Percentiles rank a stretch among this genome's conserved stretches.
These are phyloP conservation scores for Peterozyma toletana DNA, from an alignment of 805 yeast genomes.

Conservation along the genomic window DNA sequence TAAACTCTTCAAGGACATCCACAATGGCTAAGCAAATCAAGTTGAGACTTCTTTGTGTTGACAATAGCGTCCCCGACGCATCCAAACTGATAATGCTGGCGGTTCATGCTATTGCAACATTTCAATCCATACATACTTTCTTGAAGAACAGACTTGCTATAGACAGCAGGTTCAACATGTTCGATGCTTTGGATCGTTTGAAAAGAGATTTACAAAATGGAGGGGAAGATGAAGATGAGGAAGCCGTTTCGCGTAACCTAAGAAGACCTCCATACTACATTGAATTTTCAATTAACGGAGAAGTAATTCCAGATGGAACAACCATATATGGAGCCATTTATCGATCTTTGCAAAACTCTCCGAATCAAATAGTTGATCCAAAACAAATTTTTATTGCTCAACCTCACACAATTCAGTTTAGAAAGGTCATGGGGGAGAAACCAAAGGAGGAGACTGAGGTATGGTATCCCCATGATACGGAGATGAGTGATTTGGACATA, in stretches of 20 bases:
- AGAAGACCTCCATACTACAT: slow-evolving; percentile 27
- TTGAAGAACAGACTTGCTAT: slow-evolving; percentile 25
- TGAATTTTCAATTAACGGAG: slow-evolving; percentile 54
- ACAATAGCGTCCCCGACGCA: slow-evolving; percentile 20
- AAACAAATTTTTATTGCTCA: slow-evolving; percentile 48
- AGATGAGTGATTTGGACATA: slow-evolving; percentile 20
- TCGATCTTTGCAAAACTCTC: slow-evolving; percentile 32
- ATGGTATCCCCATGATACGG: slow-evolving; percentile 20
- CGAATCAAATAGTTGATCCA: slow-evolving; percentile 36
- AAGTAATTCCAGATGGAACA: slow-evolving; percentile 51
- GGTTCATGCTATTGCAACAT: slow-evolving; percentile 57
- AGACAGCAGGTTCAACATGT: background rate
- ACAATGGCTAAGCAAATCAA: slow-evolving; percentile 69
- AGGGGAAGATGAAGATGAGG: slow-evolving; percentile 5
- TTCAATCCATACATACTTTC: slow-evolving; percentile 42
- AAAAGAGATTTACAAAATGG: slow-evolving; percentile 12
- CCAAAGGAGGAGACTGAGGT: slow-evolving; percentile 19
- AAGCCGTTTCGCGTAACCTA: slow-evolving; percentile 9
- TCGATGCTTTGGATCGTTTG: slow-evolving; percentile 22
- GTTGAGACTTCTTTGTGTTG: slow-evolving; percentile 40
- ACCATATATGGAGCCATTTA: slow-evolving; percentile 75
- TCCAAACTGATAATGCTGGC: slow-evolving; percentile 29
- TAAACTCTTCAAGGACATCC: slow-evolving; percentile 32
- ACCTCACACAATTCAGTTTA: slow-evolving; percentile 44
- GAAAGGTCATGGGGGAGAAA: slow-evolving; percentile 24